Conservation (phyloP, 495 filamentous ascomycete genomes). For the Podospora fimiseda region DNA sequence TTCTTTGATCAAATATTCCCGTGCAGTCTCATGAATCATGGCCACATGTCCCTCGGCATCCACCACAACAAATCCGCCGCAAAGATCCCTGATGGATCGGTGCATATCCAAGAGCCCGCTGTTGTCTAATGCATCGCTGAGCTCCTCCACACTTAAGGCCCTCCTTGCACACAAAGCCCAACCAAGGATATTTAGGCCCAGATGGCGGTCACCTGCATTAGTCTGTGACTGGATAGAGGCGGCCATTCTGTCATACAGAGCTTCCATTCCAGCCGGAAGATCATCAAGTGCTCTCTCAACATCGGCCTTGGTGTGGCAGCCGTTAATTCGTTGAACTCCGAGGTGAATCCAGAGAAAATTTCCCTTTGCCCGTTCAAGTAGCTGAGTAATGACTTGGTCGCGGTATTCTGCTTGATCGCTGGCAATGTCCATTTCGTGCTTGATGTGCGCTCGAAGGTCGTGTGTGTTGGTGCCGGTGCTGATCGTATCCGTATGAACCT, state of each 20-base stretch:
- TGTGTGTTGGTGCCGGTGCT: neutral
- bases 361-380: neutral
- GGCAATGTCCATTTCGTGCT: neutral
- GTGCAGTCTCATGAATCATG: neutral
- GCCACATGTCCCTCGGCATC: neutral
- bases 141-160: neutral
- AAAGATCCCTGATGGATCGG: neutral
- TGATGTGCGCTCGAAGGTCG: neutral
- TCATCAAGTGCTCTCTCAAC: neutral
- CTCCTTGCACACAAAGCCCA: neutral
- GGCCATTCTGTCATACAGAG: neutral
- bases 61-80: neutral
- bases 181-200: neutral
- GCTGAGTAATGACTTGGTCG: neutral
- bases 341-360: neutral
- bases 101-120: neutral
- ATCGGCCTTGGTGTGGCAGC: neutral
- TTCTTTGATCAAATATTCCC: no score
- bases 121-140: neutral
- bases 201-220: neutral
- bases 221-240: neutral
- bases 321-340: neutral
- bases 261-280: neutral
- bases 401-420: neutral
- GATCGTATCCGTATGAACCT: constrained; percentile 1